These are phyloP conservation scores for Meripilus lineatus DNA, from an alignment of 1,284 basidiomycete species.

Conservation along the genomic window DNA sequence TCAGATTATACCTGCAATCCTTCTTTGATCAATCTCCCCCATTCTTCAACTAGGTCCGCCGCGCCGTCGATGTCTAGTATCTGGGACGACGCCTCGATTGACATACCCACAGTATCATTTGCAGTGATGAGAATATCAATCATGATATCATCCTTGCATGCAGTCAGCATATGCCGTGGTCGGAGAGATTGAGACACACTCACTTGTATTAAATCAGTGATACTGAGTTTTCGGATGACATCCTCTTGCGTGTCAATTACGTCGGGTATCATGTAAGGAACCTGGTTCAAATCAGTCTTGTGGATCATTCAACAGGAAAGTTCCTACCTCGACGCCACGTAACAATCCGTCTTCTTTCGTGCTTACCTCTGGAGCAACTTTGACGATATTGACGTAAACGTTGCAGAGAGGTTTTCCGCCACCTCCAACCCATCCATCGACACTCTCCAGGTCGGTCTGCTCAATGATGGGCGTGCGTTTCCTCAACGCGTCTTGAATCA, in stretches of 20 bases:
- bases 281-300: constrained; percentile 4
- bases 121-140: constrained; percentile 34
- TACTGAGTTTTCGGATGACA: constrained; percentile 9
- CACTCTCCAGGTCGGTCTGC: constrained; percentile 35
- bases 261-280: constrained; percentile 18
- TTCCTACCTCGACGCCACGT: constrained; percentile 11
- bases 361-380: constrained; percentile 22
- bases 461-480: constrained; percentile 36
- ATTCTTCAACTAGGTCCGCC: constrained; percentile 16
- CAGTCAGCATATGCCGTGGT: constrained; percentile 15
- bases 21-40: constrained; percentile 26
- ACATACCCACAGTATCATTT: constrained; percentile 34
- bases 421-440: constrained; percentile 33
- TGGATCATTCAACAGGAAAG: neutral
- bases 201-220: constrained; percentile 16
- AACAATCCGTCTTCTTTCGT: constrained; percentile 7
- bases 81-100: constrained; percentile 32
- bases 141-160: constrained; percentile 38
- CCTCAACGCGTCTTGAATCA: constrained; percentile 34
- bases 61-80: constrained; percentile 29
- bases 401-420: constrained; percentile 35
- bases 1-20: too few species aligned
- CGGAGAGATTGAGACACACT: neutral
- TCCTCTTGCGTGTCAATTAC: constrained; percentile 3
- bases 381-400: constrained; percentile 43